Base-by-base conservation (phyloP, 1,139 yeast species). In the Lodderomyces jiufengensis region DNA sequence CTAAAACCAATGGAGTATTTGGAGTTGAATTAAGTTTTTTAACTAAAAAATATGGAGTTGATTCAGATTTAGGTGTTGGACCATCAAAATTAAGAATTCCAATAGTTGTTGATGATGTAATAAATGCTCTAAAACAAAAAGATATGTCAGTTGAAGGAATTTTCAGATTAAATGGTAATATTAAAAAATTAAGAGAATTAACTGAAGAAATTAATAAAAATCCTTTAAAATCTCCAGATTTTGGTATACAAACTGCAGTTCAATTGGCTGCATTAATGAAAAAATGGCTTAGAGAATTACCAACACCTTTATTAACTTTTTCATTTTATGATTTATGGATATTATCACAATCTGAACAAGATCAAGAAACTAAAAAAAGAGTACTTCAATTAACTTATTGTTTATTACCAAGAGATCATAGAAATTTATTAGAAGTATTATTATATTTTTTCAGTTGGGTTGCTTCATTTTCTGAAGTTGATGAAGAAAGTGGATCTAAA, bases 111-210 rank as follows among this genome's bases (percentile, higher is more conserved):
- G 97, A 92, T 52, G 97, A 92, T 51, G 67, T 90, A 12, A 77
- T 94, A 31, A 76, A 78, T 33, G 86, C 95, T 1, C 76, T 94
- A 66, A 76, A 86, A 40, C 95, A 85, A 41, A 87, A 86, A 69
- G 97, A 92, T 62, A 82, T 94, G 86, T 85, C 97, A 3, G 92
- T 88, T 14, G 98, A 92, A 60, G 98, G 98, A 40, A 84, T 94
- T 8, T 94, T 94, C 69, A 76, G 99, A 51, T 84, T 90, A 54
- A 94, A 94, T 55, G 99, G 99, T 53, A 94, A 94, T 53, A 92
- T 94, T 51, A 80, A 90, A 50, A 75, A 85, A 32, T 67, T 92
- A 35, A 78, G 84, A 47, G 87, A 82, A 47, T 66, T 90, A 41
- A 76, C 90, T 0, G 88, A 80, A 36, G 76, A 70, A 41, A 83